Conservation (phyloP, 164 flowering plant genomes). For the Pachysandra terminalis region DNA sequence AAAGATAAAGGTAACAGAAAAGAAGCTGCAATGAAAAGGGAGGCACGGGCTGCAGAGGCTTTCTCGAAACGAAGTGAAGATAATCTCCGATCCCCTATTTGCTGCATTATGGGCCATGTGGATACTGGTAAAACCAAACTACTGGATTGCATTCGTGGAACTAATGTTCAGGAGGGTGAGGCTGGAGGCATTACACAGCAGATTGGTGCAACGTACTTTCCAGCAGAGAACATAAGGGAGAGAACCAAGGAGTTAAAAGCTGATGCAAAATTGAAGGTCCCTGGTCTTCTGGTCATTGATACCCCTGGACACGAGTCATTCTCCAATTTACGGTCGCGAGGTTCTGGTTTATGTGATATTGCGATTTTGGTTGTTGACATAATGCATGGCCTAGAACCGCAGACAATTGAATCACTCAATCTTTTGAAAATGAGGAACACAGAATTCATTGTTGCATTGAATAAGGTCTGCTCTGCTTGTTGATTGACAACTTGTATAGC, state of each 20-base stretch:
- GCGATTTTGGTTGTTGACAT: constrained; percentile 97
- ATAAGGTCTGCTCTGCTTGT: constrained; percentile 53
- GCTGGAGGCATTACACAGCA: constrained; percentile 99
- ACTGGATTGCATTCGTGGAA: constrained; percentile 93
- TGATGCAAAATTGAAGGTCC: constrained; percentile 86
- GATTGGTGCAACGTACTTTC: constrained; percentile 98
- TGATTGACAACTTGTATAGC: background rate
- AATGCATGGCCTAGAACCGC: constrained; percentile 98
- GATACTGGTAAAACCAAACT: constrained; percentile 99
- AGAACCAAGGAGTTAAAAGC: constrained; percentile 94
- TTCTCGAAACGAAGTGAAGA: constrained; percentile 38
- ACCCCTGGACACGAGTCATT: constrained; percentile 99
- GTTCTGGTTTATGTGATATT: constrained; percentile 96
- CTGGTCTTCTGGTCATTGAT: constrained; percentile 93
- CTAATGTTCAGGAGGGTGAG: constrained; percentile 99
- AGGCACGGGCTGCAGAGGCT: constrained; percentile 27
- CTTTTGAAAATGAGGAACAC: constrained; percentile 94
- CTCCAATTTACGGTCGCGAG: constrained; percentile 89
- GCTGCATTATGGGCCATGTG: constrained; percentile 99
- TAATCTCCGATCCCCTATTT: constrained; percentile 89
- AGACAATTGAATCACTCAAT: constrained; percentile 94
- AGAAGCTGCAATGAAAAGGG: constrained; percentile 33
- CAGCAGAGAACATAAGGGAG: constrained; percentile 86
- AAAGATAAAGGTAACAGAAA: constrained; percentile 29
- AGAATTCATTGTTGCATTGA: constrained; percentile 90